These are phyloP conservation scores for Tetracladium setigerum DNA, from an alignment of 495 filamentous ascomycete species.

Conservation along the genomic window DNA sequence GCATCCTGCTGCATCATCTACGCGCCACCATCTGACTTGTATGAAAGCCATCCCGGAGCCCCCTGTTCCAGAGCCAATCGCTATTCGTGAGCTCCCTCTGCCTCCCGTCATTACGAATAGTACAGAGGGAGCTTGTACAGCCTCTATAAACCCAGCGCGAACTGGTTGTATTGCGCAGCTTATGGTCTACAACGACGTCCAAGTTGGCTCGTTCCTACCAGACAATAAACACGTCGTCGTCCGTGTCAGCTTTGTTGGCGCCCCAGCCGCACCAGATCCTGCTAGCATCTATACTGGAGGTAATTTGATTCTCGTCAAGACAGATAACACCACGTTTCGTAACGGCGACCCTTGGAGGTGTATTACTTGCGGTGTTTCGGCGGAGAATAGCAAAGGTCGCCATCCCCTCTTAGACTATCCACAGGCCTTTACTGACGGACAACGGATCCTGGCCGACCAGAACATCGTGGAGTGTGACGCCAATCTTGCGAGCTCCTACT, in stretches of 20 bases:
- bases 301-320: constrained; percentile 20
- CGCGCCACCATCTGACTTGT: too few relatives aligned
- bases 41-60: constrained; percentile 4
- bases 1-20: too few relatives aligned
- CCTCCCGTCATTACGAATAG: constrained; percentile 8
- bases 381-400: constrained; percentile 7
- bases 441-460: constrained; percentile 12
- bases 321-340: constrained; percentile 16
- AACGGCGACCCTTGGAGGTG: constrained; percentile 24
- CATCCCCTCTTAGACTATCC: constrained; percentile 14
- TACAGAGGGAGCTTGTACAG: constrained; percentile 7
- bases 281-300: constrained; percentile 14
- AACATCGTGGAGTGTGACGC: constrained; percentile 21
- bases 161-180: constrained; percentile 18
- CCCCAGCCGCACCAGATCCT: constrained; percentile 12
- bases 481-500: constrained; percentile 8
- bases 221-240: constrained; percentile 23
- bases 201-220: constrained; percentile 20
- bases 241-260: constrained; percentile 17
- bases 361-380: constrained; percentile 21
- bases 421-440: constrained; percentile 22
- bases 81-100: constrained; percentile 14
- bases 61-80: constrained; percentile 14
- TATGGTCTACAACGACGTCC: too few relatives aligned
- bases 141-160: constrained; percentile 10